Base-by-base conservation (phyloP, 2,329 filamentous ascomycete species). In the Fusarium staphyleae region DNA sequence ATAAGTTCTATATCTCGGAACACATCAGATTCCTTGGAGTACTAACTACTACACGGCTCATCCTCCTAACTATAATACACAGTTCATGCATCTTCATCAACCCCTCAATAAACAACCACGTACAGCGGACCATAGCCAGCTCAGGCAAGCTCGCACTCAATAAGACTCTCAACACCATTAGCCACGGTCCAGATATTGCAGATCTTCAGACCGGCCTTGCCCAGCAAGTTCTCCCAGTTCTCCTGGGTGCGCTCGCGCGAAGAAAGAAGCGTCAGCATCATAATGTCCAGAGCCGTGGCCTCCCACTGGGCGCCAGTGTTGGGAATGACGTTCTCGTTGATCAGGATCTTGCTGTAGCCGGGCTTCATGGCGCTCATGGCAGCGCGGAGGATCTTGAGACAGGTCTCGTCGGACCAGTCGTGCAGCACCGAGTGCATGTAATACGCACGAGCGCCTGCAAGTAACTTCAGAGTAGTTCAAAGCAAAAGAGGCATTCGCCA, bases 381-480 rank as follows among this genome's bases (percentile, higher is more conserved):
- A 9, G 70, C 63, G 0, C 19, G 16, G 1, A 78, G 62, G 8
- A 77, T 69, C 10, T 66, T 36, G 11, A 63, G 55, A 18, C 68
- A 70, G 10, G 69, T 65, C 5, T 69, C 65, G n/a, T 77, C 72
- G 0, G 71, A 66, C 72, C 73, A 78, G 54, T 79, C 74, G 40
- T 79, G 75, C 1, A 78, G 65, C 4, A 77, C 66, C 3, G 70
- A 71, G 48, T 77, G 74, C 66, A 77, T 66, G 54, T 72, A 78
- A 60, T 77, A 78, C 2, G 69, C 70, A 3, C 71, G 71, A 3
- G 66, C 69, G 34, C 77, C 76, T 32, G 67, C 1, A 5, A 3
- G 2, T 8, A 5, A 1, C 4, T 19, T 58, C 15, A 57, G 43
- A 18, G 5, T 4, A 22, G 1, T 7, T 18, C 1, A 13, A 2